Evolutionary conservation across 2,329 filamentous ascomycete species (phyloP), one percentile per base, ranked within the genome.

Genomic region (Aureobasidium sp.): DNA sequence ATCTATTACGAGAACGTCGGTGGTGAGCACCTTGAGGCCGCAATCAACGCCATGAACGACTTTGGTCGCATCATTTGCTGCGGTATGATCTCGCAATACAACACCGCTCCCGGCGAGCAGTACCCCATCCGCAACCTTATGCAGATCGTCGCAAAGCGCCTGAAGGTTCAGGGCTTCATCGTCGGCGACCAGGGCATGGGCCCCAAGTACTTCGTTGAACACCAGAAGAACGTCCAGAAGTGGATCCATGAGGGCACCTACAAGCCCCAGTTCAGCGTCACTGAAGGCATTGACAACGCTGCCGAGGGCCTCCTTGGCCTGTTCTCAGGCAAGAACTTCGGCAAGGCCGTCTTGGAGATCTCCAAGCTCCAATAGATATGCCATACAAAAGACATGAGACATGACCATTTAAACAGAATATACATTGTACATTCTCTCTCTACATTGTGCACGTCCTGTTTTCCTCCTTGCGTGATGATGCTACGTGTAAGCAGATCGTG

Each of bases 1-100:
- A 90, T 91, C 71, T 91, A 91, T 78, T 92, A 87, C 70, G 89
- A 91, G 75, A 91, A 91, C 67, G 88, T 75, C 50, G 89, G 89
- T 23, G 89, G 88, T 42, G 87, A 89, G 74, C 86, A 89, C 66
- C 79, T 91, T 58, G 85, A 89, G 67, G 87, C 87, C 42, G 85
- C 86, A 0, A 74, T 91, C 52, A 77, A 81, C 29, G 77, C 79
- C 57, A 78, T 90, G 75, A 92, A 90, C 61, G 62, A 74, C 47
- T 82, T 79, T 61, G 90, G 88, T 26, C 80, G 90, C 64, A 84
- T 93, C 87, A 72, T 82, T 61, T 79, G 77, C 27, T 81, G 79
- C 67, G 79, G 79, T 47, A 84, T 91, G 84, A 91, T 94, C 72
- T 86, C 84, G 5, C 83, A 88, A 67, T 96, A 96, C 80, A 95